Conservation (phyloP, 495 filamentous ascomycete genomes). For the Aspergillus panamensis region DNA sequence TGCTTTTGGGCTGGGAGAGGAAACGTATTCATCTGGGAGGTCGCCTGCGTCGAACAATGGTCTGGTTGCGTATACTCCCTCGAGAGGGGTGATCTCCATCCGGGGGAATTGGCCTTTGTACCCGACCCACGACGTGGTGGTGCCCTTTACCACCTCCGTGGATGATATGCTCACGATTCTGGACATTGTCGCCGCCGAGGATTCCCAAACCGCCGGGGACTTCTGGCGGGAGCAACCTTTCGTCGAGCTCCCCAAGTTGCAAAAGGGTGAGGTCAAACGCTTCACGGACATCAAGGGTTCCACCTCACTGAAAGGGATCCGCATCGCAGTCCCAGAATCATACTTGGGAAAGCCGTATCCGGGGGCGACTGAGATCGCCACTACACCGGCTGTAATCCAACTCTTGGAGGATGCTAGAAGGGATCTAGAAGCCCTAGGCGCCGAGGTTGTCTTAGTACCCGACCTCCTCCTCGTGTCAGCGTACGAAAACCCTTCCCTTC, state of each 20-base stretch:
- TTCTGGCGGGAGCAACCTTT: slow-evolving; percentile 20
- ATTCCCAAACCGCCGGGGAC: slow-evolving; percentile 1
- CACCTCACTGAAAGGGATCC: not conserved
- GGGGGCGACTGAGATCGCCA: not conserved
- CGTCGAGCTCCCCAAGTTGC: slow-evolving; percentile 10
- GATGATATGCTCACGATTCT: slow-evolving; percentile 17
- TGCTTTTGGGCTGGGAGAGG: slow-evolving; percentile 19
- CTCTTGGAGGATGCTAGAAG: not conserved
- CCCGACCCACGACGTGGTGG: slow-evolving; percentile 18
- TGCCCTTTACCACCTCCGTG: slow-evolving; percentile 18
- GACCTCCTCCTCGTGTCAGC: slow-evolving; percentile 7
- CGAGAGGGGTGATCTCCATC: slow-evolving; percentile 16
- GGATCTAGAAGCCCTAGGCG: not conserved
- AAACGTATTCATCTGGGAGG: slow-evolving; percentile 19
- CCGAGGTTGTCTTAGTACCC: not conserved
- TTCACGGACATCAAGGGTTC: not conserved
- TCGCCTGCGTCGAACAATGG: slow-evolving; percentile 22
- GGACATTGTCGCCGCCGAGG: slow-evolving; percentile 13
- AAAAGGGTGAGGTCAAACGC: not conserved
- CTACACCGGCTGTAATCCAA: not conserved
- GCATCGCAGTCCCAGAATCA: not conserved
- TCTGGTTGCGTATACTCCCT: slow-evolving; percentile 20
- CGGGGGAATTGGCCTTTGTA: slow-evolving; percentile 20
- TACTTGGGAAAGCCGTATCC: not conserved
- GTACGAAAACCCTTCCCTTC: not conserved